phyloP scores from a whole-genome alignment of 2,329 filamentous ascomycete genomes.

The Gliomastix tumulicola region DNA sequence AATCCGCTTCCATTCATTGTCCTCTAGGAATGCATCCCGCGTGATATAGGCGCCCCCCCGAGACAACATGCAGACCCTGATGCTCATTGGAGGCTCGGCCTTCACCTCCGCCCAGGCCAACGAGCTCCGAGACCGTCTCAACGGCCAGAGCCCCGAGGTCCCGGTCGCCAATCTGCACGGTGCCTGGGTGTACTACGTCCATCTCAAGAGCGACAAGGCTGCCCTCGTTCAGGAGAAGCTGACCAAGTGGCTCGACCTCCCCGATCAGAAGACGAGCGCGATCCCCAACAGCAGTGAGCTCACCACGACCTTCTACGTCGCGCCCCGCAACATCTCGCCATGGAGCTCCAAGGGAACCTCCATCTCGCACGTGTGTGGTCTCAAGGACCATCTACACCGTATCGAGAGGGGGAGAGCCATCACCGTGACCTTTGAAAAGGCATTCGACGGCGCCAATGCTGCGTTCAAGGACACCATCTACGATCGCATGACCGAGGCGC shows the following conservation, averaged over 20 bases:
- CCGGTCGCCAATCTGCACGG: conserved; percentile 43
- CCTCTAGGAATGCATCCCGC: too few species aligned
- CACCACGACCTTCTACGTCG: conserved; percentile 61
- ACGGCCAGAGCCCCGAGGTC: conserved; percentile 26
- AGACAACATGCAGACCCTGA: conserved; percentile 7
- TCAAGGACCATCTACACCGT: conserved; percentile 62
- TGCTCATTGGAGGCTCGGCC: conserved; percentile 9
- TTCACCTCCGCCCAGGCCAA: conserved; percentile 18
- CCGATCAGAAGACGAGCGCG: conserved; percentile 3
- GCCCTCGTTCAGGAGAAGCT: conserved; percentile 37
- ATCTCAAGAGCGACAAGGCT: conserved; percentile 41
- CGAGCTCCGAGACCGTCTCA: conserved; percentile 36
- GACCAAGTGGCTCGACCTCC: conserved; percentile 16
- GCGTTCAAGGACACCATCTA: conserved; percentile 66
- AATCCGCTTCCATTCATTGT: too few species aligned
- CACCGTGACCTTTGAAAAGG: conserved; percentile 53
- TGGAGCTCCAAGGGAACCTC: conserved; percentile 97
- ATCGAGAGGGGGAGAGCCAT: conserved; percentile 84
- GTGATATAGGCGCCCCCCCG: too few species aligned
- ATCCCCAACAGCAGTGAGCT: conserved; percentile 27
- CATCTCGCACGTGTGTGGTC: conserved; percentile 85
- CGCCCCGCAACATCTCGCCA: conserved; percentile 82
- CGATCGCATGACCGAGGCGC: conserved; percentile 92
- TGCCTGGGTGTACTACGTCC: conserved; percentile 60
- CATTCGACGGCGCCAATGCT: conserved; percentile 36